A percentile compares a stretch with the other conserved stretches of the same genome.
Conservation (phyloP, 306 rosid genomes). For the Betula pendula region DNA sequence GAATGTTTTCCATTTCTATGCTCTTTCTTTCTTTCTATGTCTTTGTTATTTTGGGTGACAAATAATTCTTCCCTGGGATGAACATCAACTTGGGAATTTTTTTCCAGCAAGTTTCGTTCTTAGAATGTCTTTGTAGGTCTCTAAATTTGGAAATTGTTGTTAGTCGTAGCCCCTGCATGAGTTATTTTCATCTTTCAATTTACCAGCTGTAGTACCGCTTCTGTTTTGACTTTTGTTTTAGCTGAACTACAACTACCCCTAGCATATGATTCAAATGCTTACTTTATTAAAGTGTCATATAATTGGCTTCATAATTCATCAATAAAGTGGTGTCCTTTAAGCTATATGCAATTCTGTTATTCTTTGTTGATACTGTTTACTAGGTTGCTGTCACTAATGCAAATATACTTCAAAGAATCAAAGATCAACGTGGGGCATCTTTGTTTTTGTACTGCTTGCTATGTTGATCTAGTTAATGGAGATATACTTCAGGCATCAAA, state of each 20-base stretch:
- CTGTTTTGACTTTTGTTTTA: constrained; percentile 23
- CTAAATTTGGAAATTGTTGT: constrained; percentile 14
- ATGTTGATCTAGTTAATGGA: constrained; percentile 1
- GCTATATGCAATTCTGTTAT: background rate
- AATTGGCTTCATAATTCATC: background rate
- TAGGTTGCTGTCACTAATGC: constrained; percentile 11
- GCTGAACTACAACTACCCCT: background rate
- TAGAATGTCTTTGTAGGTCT: background rate
- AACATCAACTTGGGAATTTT: background rate
- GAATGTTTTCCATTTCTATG: constrained; percentile 17
- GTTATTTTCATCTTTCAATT: constrained; percentile 3
- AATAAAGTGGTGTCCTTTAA: background rate
- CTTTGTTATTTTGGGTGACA: constrained; percentile 9
- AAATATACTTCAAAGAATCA: background rate
- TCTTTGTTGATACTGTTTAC: background rate
- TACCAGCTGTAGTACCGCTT: constrained; percentile 2
- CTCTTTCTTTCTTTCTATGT: background rate
- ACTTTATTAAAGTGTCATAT: background rate
- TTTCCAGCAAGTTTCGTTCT: constrained; percentile 12
- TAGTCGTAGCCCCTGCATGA: background rate
- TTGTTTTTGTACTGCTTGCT: background rate
- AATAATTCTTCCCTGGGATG: background rate
- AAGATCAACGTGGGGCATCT: background rate
- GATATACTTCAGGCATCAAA: background rate
- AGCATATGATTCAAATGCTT: background rate